Evolutionary conservation across 2,329 filamentous ascomycete species (phyloP).

Genomic region (Colletotrichum melonis): DNA sequence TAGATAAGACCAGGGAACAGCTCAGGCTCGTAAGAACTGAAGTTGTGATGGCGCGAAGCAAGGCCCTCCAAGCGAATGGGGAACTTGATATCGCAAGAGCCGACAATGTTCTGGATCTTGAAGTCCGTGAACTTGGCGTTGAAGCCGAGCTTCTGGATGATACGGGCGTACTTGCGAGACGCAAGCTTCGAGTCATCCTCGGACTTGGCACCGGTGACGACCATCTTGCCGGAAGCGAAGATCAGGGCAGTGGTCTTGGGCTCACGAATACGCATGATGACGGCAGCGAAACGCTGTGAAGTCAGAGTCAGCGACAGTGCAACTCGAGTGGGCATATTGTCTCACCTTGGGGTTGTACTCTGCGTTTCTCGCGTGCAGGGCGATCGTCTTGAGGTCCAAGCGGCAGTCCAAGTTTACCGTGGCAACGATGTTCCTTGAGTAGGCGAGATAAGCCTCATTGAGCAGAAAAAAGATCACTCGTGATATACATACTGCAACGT

Average conservation of each 20-base stretch:
- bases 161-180: slow-evolving; percentile 96
- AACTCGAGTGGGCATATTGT: background rate
- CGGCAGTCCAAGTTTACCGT: slow-evolving; percentile 99
- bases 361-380: slow-evolving; percentile 95
- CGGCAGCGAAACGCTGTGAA: slow-evolving; percentile 91
- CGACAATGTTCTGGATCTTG: slow-evolving; percentile 99
- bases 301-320: slow-evolving; percentile 45
- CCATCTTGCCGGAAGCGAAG: slow-evolving; percentile 99
- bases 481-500: slow-evolving; percentile 92
- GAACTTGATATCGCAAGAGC: slow-evolving; percentile 99
- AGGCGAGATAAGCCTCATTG: slow-evolving; percentile 64
- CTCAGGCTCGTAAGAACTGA: slow-evolving; percentile 98
- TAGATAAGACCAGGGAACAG: slow-evolving; percentile 99
- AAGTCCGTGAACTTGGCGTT: slow-evolving; percentile 99
- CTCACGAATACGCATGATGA: slow-evolving; percentile 99
- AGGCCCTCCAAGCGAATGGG: slow-evolving; percentile 96
- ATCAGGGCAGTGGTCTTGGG: slow-evolving; percentile 98
- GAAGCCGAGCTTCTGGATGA: slow-evolving; percentile 99
- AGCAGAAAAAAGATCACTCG: slow-evolving; percentile 47
- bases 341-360: slow-evolving; percentile 98
- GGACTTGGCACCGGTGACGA: slow-evolving; percentile 96
- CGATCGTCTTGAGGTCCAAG: slow-evolving; percentile 98
- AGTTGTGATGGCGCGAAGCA: slow-evolving; percentile 97
- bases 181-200: slow-evolving; percentile 98
- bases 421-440: slow-evolving; percentile 93